Conservation (phyloP, 2,329 filamentous ascomycete species). For the Chlorencoelia australis region DNA sequence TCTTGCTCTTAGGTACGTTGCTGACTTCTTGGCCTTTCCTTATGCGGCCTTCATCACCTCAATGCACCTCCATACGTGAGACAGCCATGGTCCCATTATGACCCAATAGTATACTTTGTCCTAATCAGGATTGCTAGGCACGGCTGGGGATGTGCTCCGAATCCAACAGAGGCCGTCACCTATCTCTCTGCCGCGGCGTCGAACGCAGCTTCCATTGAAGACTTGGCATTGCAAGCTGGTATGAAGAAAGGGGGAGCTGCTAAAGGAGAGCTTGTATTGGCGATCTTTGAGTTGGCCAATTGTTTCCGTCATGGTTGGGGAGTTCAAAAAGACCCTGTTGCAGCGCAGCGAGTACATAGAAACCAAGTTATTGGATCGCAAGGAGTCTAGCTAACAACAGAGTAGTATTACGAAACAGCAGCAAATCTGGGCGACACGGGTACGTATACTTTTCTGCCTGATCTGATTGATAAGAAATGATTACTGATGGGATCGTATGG, state of each 20-base stretch:
- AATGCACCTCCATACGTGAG: too few species aligned
- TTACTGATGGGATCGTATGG: slow-evolving; percentile 22
- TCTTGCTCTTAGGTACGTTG: slow-evolving; percentile 72
- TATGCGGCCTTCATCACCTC: slow-evolving; percentile 9
- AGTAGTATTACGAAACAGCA: slow-evolving; percentile 92
- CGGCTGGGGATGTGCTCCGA: slow-evolving; percentile 77
- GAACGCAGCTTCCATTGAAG: slow-evolving; percentile 81
- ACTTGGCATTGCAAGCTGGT: slow-evolving; percentile 73
- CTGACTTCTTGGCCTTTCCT: slow-evolving; percentile 13
- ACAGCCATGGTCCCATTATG: too few species aligned
- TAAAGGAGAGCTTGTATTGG: slow-evolving; percentile 91
- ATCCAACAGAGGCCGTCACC: slow-evolving; percentile 63
- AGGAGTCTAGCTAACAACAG: slow-evolving; percentile 13
- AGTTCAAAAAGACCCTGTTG: slow-evolving; percentile 72
- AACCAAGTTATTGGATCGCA: slow-evolving; percentile 15
- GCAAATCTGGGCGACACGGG: slow-evolving; percentile 88
- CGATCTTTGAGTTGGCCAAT: slow-evolving; percentile 90
- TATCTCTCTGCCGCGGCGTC: slow-evolving; percentile 84
- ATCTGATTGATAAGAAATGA: slow-evolving; percentile 6
- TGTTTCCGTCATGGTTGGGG: slow-evolving; percentile 95
- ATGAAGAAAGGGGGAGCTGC: slow-evolving; percentile 88
- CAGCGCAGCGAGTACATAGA: slow-evolving; percentile 58
- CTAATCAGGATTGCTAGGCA: slow-evolving; percentile 61
- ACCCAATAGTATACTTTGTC: too few species aligned
- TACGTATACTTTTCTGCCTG: slow-evolving; percentile 29